Base-by-base conservation (phyloP, 768 basidiomycete genomes). In the Boletus reticulatus region DNA sequence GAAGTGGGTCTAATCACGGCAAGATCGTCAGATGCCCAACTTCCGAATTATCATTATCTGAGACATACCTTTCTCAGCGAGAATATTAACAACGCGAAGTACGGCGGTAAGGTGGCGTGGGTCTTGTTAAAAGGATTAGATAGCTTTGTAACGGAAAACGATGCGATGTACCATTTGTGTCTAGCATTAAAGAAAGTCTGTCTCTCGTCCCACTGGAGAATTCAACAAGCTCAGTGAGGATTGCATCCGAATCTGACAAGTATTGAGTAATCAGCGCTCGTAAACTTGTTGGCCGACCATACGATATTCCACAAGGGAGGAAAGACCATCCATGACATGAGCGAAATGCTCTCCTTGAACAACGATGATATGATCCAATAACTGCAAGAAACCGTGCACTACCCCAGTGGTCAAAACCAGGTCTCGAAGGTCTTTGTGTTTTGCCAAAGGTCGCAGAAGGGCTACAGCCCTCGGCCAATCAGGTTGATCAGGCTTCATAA, bases 391-490 rank as follows among this genome's bases (percentile, higher is more conserved):
- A 34, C 46, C 39, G 4, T n/a, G 9, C 14, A 54, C 22, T 4
- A 43, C 53, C 22, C 3, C 32, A 4, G 31, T 13, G n/a, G 46
- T 54, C 41, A 54, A 43, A 36, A 54, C 34, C 4, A 46, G n/a
- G 3, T 34, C 22, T 6, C 53, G 53, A 42, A 48, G 53, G 43
- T 42, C 29, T 17, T 14, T 14, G 22, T 48, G 46, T 48, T 54
- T 54, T 5, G 53, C 53, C 32, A 54, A 19, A 13, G 53, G 53
- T 32, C 53, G 53, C 32, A 54, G 11, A 43, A 54, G 53, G 19
- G 53, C 53, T 16, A 54, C 53, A 9, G 46, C 53, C 39, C 53
- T 54, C 2, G 46, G 46, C 53, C 53, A 54, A 24, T 54, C 53
- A 12, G 53, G 53, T 16, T 54, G 53, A 48, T 54, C 53, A 0